Evolutionary conservation across 192 early-diverging fungal species (phyloP), one percentile per base, ranked within the genome.

Genomic region (Podila epigama): DNA sequence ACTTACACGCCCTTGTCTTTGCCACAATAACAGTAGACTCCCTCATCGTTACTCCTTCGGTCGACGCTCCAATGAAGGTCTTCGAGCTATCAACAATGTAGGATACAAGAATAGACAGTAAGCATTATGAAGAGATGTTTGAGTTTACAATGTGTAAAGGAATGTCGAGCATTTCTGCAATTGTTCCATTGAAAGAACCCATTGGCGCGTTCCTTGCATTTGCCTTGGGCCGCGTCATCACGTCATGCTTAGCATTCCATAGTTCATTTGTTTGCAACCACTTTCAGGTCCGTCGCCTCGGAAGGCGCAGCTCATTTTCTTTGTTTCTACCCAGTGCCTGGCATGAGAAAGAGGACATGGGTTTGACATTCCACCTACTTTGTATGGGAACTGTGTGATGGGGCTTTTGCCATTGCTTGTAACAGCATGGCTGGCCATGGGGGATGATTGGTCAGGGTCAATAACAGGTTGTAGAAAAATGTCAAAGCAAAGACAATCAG

Each of bases 11-110:
- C 65, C 73, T 89, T 84, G 63, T 86, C 85, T 70, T 85, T 79
- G 15, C 92, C 94, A 41, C 94, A 95, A 62, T 95, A 95, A 73
- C 94, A 95, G 68, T 95, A 95, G 12, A 79, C 69, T 27, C 85
- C 86, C 64, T 95, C 83, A 1, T 27, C 58, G 31, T 77, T 77
- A 13, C 73, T 77, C 28, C 68, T 77, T 25, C 68, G 73, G 61
- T 68, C 66, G 4, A 42, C 36, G 1, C 54, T 39, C 73, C 73
- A 77, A 60, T 77, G 73, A 31, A 77, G 66, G 11, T 62, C 44
- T 56, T 29, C 54, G 9, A 52, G 44, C 71, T 75, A 39, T 29
- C 48, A 32, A 13, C n/a, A 28, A 56, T 36, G 3, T 25, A 28
- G 11, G 3, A 53, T 13, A 41, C 35, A 25, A 12, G 8, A 32